Evolutionary conservation across 768 basidiomycete species (phyloP).

Genomic region (Saitozyma sp.): DNA sequence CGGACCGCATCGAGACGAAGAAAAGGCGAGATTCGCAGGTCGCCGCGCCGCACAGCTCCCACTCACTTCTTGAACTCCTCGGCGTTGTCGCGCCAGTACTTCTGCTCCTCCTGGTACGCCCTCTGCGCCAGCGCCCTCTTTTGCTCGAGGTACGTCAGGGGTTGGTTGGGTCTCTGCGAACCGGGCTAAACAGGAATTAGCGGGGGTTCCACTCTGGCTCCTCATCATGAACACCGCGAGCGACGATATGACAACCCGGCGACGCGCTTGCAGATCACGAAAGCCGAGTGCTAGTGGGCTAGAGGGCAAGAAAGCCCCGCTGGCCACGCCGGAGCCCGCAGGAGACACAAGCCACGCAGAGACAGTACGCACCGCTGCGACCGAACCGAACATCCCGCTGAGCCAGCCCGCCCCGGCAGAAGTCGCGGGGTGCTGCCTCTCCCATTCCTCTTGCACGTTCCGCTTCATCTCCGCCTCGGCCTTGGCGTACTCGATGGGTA

Average conservation of each 20-base stretch:
- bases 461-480: conserved; percentile 80
- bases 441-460: conserved; percentile 78
- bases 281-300: no score
- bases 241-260: no score
- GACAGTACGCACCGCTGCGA: conserved; percentile 41
- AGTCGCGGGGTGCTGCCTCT: conserved; percentile 53
- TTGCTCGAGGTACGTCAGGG: conserved; percentile 52
- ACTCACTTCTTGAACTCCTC: conserved; percentile 51
- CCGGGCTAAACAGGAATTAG: conserved; percentile 31
- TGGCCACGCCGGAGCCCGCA: no score
- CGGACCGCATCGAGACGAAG: no score
- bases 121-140: conserved; percentile 51
- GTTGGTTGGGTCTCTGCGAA: conserved; percentile 41
- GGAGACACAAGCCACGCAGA: no score
- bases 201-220: neutral
- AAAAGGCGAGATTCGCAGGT: no score
- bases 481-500: conserved; percentile 84
- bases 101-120: conserved; percentile 50
- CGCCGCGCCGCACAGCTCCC: neutral
- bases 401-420: conserved; percentile 39
- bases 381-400: conserved; percentile 42
- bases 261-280: neutral
- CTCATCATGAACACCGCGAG: no score
- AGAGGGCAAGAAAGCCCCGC: no score
- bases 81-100: conserved; percentile 50